A percentile compares a stretch with the other conserved stretches of the same genome.
phyloP scores from a whole-genome alignment of 495 filamentous ascomycete species.

The Friedmanniomyces endolithicus region DNA sequence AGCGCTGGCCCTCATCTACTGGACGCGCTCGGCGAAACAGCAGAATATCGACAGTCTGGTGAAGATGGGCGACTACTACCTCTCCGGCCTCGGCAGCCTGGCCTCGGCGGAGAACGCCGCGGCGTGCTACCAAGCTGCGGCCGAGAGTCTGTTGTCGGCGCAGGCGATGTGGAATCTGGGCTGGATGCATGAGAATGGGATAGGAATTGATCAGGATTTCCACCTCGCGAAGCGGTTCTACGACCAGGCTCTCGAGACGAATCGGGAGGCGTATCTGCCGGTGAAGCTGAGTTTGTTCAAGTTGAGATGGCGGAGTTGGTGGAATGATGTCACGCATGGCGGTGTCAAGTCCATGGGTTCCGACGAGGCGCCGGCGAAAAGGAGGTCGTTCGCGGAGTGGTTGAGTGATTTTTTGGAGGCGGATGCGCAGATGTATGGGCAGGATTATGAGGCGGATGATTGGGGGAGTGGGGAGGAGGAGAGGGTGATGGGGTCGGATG shows the following conservation, averaged over 20 bases:
- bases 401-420: conserved; percentile 69
- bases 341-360: conserved; percentile 81
- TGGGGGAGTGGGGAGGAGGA: conserved; percentile 31
- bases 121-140: conserved; percentile 80
- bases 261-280: conserved; percentile 82
- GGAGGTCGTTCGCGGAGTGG: conserved; percentile 73
- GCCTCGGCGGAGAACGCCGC: conserved; percentile 63
- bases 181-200: conserved; percentile 98
- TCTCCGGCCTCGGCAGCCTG: conserved; percentile 61
- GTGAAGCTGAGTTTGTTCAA: conserved; percentile 82
- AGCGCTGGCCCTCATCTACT: conserved; percentile 76
- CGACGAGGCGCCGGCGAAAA: conserved; percentile 51
- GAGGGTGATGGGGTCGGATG: conserved; percentile 32
- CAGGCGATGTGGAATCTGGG: conserved; percentile 96
- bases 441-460: conserved; percentile 41
- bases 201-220: conserved; percentile 89
- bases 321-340: conserved; percentile 86
- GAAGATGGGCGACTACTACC: conserved; percentile 98
- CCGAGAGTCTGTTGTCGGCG: conserved; percentile 78
- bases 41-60: conserved; percentile 85
- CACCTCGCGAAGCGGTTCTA: conserved; percentile 96
- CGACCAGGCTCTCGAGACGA: conserved; percentile 80
- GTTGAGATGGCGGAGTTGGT: conserved; percentile 68
- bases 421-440: conserved; percentile 49
- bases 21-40: conserved; percentile 91